Evolutionary conservation across 2,329 filamentous ascomycete species (phyloP), one percentile per base, ranked within the genome.

Genomic region (Alternaria brassicae): DNA sequence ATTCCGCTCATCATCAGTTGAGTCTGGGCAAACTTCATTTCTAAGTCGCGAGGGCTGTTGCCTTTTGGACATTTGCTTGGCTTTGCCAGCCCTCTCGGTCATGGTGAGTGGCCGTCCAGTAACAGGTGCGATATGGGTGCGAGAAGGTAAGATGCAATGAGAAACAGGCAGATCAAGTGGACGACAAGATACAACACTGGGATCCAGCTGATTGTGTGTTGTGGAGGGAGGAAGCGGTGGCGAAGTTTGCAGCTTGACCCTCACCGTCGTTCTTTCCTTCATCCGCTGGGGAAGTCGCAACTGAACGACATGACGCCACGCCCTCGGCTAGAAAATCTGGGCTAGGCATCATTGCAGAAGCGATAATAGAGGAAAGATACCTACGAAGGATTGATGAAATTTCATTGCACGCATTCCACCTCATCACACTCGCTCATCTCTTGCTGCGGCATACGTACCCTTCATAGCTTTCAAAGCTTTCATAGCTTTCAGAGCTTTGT

Each of bases 11-110:
- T 69, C 61, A 21, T 67, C 66, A 6, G 52, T 62, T 4, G 60
- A 66, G 0, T 66, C 63, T 6, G 27, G 49, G 19, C 30, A 57
- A 17, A 71, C 27, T 48, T 73, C 66, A 28, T 73, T 41, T 17
- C 70, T 62, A 21, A 75, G 67, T 19, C 50, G 56, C 10, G 73
- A 76, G 19, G 65, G 67, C 7, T 28, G 42, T 32, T 39, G 56
- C 9, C 6, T 28, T 40, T 50, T 63, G 7, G 12, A 36, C 19
- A 45, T 48, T 23, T 62, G 62, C 47, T 54, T 56, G 50, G 30
- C 62, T 34, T 53, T 61, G 1, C 54, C 47, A 13, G 53, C 7
- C 25, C 25, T 19, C 23, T 67, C 64, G 30, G 62, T 56, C 69
- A 72, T 71, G 28, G 39, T 32, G 50, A 44, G 25, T 15, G 32